phyloP scores from a whole-genome alignment of 1,139 yeast genomes.

The Diutina sp. region DNA sequence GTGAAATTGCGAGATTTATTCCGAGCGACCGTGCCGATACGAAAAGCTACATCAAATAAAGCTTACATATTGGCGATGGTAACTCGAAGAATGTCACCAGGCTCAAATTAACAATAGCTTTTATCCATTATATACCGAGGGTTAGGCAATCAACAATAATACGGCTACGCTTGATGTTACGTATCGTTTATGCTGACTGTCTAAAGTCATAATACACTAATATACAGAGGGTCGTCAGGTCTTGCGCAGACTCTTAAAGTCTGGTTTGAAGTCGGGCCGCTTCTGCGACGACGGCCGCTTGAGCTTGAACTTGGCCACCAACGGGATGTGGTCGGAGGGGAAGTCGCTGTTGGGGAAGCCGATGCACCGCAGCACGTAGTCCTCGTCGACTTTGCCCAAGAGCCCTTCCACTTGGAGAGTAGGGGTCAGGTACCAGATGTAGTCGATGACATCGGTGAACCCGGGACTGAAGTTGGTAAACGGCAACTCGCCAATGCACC shows the following conservation, averaged over 20 bases:
- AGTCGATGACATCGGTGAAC: constrained; percentile 88
- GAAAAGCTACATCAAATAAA: background rate
- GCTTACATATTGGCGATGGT: no score
- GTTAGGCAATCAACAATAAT: no score
- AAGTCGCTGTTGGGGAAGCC: constrained; percentile 92
- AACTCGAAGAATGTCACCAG: no score
- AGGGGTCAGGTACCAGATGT: constrained; percentile 85
- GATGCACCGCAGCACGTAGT: constrained; percentile 61
- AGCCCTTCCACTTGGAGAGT: constrained; percentile 73
- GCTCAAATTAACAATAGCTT: no score
- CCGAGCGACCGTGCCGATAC: background rate
- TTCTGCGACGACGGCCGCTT: constrained; percentile 28
- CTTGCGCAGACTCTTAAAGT: constrained; percentile 40
- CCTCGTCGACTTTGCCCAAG: constrained; percentile 72
- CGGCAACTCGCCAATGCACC: constrained; percentile 64
- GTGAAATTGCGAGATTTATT: background rate
- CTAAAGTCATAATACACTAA: constrained; percentile 2
- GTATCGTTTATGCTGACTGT: background rate
- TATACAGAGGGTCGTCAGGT: constrained; percentile 13
- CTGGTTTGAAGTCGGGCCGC: constrained; percentile 38
- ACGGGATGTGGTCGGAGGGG: constrained; percentile 90
- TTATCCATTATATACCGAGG: no score
- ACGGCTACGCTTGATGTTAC: background rate
- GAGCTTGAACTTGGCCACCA: constrained; percentile 65
- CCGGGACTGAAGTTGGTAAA: constrained; percentile 91